phyloP scores from a whole-genome alignment of 495 filamentous ascomycete species.

The Penicillium manginii region DNA sequence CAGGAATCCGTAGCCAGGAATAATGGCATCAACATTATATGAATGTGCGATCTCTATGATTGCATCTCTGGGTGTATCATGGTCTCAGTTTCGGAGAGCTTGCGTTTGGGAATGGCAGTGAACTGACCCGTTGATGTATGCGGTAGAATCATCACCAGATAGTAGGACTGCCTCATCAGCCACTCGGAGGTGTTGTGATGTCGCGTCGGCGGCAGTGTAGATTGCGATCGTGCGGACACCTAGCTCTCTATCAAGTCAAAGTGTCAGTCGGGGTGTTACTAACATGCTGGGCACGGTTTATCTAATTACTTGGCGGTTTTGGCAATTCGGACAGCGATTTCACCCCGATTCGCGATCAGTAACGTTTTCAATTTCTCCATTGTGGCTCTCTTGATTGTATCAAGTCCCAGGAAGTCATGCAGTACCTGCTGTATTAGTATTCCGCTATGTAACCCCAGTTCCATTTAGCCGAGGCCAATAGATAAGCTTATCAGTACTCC shows the following conservation, averaged over 20 bases:
- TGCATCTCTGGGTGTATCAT: constrained; percentile 33
- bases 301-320: constrained; percentile 35
- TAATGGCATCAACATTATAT: constrained; percentile 49
- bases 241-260: constrained; percentile 14
- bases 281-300: too few relatives aligned
- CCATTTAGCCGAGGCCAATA: constrained; percentile 11
- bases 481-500: constrained; percentile 42
- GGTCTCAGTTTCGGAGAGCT: too few relatives aligned
- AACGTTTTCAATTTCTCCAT: too few relatives aligned
- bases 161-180: neutral
- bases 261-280: too few relatives aligned
- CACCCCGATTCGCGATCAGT: constrained; percentile 56
- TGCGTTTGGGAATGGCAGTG: too few relatives aligned
- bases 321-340: constrained; percentile 57
- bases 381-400: too few relatives aligned
- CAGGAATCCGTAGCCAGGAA: constrained; percentile 63
- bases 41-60: constrained; percentile 54
- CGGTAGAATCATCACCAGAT: neutral
- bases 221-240: constrained; percentile 15
- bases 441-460: too few relatives aligned
- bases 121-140: neutral
- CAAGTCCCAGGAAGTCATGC: too few relatives aligned
- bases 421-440: too few relatives aligned
- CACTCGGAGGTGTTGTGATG: neutral
- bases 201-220: neutral